These are phyloP conservation scores for Cystobasidium slooffiae DNA, from an alignment of 1,284 basidiomycete genomes.

Conservation along the genomic window DNA sequence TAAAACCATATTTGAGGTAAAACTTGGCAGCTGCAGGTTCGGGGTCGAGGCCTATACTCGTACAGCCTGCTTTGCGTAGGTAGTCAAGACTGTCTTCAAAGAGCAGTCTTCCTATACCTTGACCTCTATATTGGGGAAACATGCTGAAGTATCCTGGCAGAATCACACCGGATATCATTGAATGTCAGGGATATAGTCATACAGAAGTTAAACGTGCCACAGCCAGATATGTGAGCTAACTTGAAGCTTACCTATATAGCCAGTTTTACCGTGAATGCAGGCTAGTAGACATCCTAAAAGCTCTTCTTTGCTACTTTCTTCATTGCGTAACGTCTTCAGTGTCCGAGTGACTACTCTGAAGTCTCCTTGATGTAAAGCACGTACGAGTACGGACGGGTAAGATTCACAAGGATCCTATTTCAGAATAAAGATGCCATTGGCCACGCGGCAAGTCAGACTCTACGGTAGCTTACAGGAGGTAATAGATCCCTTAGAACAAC, in stretches of 20 bases:
- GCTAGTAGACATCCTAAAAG: slow-evolving; percentile 6
- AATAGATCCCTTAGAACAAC: too few species aligned
- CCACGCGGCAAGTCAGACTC: too few species aligned
- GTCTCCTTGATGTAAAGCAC: background rate
- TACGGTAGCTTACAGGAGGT: too few species aligned
- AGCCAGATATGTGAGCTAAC: background rate
- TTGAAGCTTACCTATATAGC: slow-evolving; percentile 3
- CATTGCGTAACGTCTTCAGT: too few species aligned
- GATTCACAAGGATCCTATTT: background rate
- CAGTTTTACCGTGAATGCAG: background rate
- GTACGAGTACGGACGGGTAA: background rate
- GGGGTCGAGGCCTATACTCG: slow-evolving; percentile 15
- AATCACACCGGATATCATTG: too few species aligned
- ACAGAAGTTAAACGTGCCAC: background rate
- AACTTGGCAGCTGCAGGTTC: slow-evolving; percentile 2
- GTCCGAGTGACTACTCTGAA: slow-evolving; percentile 12
- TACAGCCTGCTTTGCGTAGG: slow-evolving; percentile 1
- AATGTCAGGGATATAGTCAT: background rate
- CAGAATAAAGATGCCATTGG: background rate
- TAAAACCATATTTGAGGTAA: slow-evolving; percentile 7
- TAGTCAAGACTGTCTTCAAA: slow-evolving; percentile 6
- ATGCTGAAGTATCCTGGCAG: slow-evolving; percentile 22
- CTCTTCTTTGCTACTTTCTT: too few species aligned
- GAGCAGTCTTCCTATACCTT: slow-evolving; percentile 1
- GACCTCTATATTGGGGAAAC: background rate